These are phyloP conservation scores for Gyrodon lividus DNA, from an alignment of 768 basidiomycete genomes.

Conservation along the genomic window DNA sequence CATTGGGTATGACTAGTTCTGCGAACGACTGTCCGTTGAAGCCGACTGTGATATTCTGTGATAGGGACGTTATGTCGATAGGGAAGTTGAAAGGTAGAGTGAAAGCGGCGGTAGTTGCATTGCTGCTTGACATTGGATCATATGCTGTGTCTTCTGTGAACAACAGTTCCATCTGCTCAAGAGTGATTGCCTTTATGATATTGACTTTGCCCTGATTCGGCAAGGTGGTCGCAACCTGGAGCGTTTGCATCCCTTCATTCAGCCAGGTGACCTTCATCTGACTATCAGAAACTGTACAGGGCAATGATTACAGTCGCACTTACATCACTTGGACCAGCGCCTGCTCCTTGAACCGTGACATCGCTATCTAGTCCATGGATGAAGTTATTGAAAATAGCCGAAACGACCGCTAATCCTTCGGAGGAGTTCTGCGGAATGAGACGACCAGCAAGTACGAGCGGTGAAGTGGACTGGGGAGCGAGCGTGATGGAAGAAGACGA, in stretches of 20 bases:
- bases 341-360: conserved; percentile 56
- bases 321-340: conserved; percentile 58
- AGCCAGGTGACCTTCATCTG: conserved; percentile 61
- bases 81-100: conserved; percentile 70
- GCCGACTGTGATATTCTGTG: conserved; percentile 56
- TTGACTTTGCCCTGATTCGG: conserved; percentile 61
- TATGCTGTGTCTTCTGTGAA: conserved; percentile 61
- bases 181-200: conserved; percentile 61
- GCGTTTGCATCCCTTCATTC: conserved; percentile 65
- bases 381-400: conserved; percentile 68
- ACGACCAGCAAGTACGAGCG: conserved; percentile 57
- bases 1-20: conserved; percentile 56
- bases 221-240: conserved; percentile 56
- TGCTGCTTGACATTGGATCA: conserved; percentile 55
- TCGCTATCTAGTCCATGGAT: conserved; percentile 63
- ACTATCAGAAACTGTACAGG: conserved; percentile 5
- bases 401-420: conserved; percentile 56
- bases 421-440: conserved; percentile 58
- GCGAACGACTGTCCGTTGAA: conserved; percentile 56
- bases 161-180: conserved; percentile 57
- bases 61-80: conserved; percentile 59
- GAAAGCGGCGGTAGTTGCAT: conserved; percentile 61
- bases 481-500: conserved; percentile 52
- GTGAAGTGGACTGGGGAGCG: conserved; percentile 49
- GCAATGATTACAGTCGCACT: conserved; percentile 9